Evolutionary conservation across 345 rosid genomes (phyloP), one percentile per base, ranked within the genome.

Genomic region (Moricandia moricandioides): DNA sequence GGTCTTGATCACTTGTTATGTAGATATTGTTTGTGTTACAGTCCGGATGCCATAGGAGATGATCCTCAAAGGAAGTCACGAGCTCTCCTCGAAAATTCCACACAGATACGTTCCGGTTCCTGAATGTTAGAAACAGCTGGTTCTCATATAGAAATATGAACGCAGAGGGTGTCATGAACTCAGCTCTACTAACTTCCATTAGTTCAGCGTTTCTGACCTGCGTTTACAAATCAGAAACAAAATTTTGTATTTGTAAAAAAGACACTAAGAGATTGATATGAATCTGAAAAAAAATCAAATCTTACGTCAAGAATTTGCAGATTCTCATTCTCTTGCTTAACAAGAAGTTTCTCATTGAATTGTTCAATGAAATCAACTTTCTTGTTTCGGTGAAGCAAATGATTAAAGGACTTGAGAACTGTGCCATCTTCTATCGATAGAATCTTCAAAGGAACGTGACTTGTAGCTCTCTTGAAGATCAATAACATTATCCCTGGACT

Each of bases 361-460:
- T 94, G 98, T 80, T 94, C 98, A 11, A 94, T 94, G 81, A 95
- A 95, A 73, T 95, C 99, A 78, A 95, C 97, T 89, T 92, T 92
- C 85, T 92, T 95, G 81, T 89, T 92, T 40, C 94, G 88, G 80
- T 90, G 97, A 77, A 95, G 97, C 56, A 95, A 85, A 83, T 95
- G 99, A 73, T 84, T 80, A 69, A 95, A 95, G 39, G 91, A 80
- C 84, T 92, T 92, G 75, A 95, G 97, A 78, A 95, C 96, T 3
- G 91, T 88, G 59, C 99, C 99, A 83, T 95, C 99, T 86, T 95
- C 99, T 77, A 95, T 95, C 8, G 97, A 92, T 6, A 95, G 83
- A 80, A 95, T 90, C 82, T 88, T 88, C 40, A 95, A 84, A 73
- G 91, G 93, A 63, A 95, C 96, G 30, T 90, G 90, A 81, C 97